A percentile compares a stretch with the other conserved stretches of the same genome.
phyloP scores from a whole-genome alignment of 805 yeast species.

The Kuraishia piskuri region DNA sequence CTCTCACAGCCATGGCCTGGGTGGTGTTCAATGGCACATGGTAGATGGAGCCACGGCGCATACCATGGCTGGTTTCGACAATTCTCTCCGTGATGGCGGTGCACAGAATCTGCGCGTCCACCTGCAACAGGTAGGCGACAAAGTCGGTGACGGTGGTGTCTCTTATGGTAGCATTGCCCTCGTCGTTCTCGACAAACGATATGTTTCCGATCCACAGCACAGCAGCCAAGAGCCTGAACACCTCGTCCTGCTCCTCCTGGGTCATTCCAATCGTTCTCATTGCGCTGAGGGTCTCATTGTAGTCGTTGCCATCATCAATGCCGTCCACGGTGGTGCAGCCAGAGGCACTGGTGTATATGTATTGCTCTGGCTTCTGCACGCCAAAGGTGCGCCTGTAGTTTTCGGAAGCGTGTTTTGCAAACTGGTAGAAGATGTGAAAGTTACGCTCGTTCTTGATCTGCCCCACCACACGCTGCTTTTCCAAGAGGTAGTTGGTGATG shows the following conservation, averaged over 20 bases:
- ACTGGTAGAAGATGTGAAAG: conserved; percentile 95
- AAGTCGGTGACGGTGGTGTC: conserved; percentile 91
- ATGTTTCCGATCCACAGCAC: conserved; percentile 94
- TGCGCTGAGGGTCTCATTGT: conserved; percentile 71
- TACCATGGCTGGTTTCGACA: conserved; percentile 85
- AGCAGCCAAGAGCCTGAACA: conserved; percentile 77
- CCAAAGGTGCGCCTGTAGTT: conserved; percentile 79
- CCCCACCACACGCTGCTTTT: conserved; percentile 94
- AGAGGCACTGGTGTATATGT: conserved; percentile 79
- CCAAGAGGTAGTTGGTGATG: conserved; percentile 89
- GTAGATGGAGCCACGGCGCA: conserved; percentile 84
- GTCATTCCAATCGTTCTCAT: conserved; percentile 82
- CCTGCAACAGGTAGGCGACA: conserved; percentile 85
- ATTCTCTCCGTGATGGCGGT: conserved; percentile 72
- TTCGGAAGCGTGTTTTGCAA: conserved; percentile 85
- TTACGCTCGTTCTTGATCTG: conserved; percentile 90
- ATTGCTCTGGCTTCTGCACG: conserved; percentile 89
- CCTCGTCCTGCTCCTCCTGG: conserved; percentile 80
- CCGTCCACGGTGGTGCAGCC: conserved; percentile 82
- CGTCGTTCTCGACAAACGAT: conserved; percentile 76
- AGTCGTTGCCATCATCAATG: conserved; percentile 77
- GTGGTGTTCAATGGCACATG: conserved; percentile 88
- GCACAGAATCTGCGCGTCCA: conserved; percentile 55
- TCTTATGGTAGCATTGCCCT: conserved; percentile 73
- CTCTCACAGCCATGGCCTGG: conserved; percentile 92